Base-by-base conservation (phyloP, 2,329 filamentous ascomycete species). In the Aureobasidium subglaciale region DNA sequence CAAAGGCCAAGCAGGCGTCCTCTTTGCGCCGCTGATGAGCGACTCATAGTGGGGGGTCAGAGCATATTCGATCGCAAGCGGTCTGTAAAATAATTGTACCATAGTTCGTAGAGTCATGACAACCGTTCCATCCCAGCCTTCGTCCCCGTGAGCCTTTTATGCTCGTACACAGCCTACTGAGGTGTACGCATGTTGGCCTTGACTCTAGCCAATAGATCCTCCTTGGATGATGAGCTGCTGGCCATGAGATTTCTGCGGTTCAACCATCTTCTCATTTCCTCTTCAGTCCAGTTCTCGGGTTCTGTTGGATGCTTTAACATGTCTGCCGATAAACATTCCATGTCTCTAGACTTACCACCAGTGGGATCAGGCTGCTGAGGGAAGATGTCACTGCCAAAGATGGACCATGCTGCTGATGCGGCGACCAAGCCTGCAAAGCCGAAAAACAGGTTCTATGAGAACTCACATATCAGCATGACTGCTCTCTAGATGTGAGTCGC, bases 341-440 rank as follows among this genome's bases (percentile, higher is more conserved):
- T n/a, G n/a, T n/a, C n/a, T n/a, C n/a, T 43, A 8, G 10, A 45
- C 42, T 75, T 82, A 75, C 89, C 80, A 58, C 90, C 90, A 25
- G 76, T 88, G n/a, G 91, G 90, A 67, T 96, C 90, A 45, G 76
- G 59, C 61, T 84, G 76, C 3, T 80, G 71, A 1, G 91, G 91
- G 65, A 96, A 95, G 65, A 96, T 80, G 60, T 92, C 89, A 53
- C 82, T 79, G 56, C 90, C 90, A 85, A 87, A 95, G 63, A 96
- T 92, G 16, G 82, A 81, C 86, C 87, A 96, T 38, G 82, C 83
- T 15, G 90, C 87, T 2, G 87, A 90, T 2, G 87, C 89, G 6
- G 88, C 87, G 13, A 96, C 81, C 52, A 95, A 79, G 9, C 87
- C 88, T 4, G 87, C 84, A 67, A 96, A 96, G 16, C 85, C 88